Conservation (phyloP, 192 early-diverging fungal genomes). For the Coemansia sp. region DNA sequence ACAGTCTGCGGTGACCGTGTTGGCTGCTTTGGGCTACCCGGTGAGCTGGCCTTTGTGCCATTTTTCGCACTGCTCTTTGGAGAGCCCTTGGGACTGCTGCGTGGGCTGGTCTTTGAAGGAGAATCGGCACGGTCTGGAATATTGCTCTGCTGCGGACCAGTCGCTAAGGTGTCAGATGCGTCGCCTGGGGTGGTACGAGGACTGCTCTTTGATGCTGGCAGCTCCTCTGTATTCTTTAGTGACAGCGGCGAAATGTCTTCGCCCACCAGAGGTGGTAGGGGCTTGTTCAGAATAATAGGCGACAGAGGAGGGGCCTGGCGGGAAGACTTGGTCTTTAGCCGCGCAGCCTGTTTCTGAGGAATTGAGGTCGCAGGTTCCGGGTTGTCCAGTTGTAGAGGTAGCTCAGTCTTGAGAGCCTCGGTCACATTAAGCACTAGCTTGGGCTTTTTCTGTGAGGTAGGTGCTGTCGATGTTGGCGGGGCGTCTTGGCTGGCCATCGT, state of each 20-base stretch:
- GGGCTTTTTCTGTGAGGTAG: background rate
- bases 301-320: slow-evolving; percentile 2
- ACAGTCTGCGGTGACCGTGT: too few relatives aligned
- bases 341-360: background rate
- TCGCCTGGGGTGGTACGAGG: too few relatives aligned
- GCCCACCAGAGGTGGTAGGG: slow-evolving; percentile 18
- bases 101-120: too few relatives aligned
- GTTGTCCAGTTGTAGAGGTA: background rate
- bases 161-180: background rate
- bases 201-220: background rate
- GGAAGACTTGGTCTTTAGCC: background rate
- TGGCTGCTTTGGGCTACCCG: too few relatives aligned
- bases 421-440: background rate
- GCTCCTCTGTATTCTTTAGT: background rate
- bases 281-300: slow-evolving; percentile 26
- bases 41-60: too few relatives aligned
- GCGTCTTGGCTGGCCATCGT: too few relatives aligned
- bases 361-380: background rate
- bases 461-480: too few relatives aligned
- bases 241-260: background rate
- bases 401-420: background rate
- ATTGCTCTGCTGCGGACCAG: too few relatives aligned
- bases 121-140: too few relatives aligned
- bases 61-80: too few relatives aligned
- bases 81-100: too few relatives aligned